Evolutionary conservation across 257 asterid genomes (phyloP), one percentile per base, ranked within the genome.

Genomic region (Paulownia fortunei): DNA sequence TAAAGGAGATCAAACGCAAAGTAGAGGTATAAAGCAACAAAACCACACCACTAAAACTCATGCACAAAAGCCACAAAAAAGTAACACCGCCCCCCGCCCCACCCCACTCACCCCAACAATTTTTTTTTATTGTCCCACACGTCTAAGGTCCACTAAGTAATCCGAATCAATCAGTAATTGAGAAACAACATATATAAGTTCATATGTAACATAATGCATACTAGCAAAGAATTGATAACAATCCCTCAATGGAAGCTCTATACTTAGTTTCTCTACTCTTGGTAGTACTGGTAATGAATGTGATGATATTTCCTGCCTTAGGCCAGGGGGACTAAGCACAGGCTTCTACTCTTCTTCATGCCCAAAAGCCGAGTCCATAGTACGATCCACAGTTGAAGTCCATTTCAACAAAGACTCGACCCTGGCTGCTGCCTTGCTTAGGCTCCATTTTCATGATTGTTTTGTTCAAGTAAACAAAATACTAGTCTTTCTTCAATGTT

Each of bases 371-470:
- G 96, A 89, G 85, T 71, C 92, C 80, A 85, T 85, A 5, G 92
- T 91, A 8, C 84, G 88, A 72, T 89, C 94, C 15, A 74, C 94
- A 3, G 94, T 91, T 23, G 84, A 89, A 86, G 64, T 85, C 27
- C 76, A 84, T 71, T 44, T 79, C 69, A 69, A 83, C 41, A 74
- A 83, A 60, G 93, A 89, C 56, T 77, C 87, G 6, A 88, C 90
- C 0, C 27, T 86, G 19, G 93, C 94, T 75, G 90, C 97, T 36
- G 94, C 69, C 36, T 74, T 91, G 82, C 91, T 91, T 36, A 81
- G 97, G 86, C 92, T 91, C 78, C 93, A 88, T 88, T 90, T 90
- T 64, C 96, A 90, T 34, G 94, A 89, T 54, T 91, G 96, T 68
- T 91, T 91, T 79, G 92, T 91, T 83, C 90, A 76, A 88, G 92